Conservation (phyloP, 2,329 filamentous ascomycete genomes). For the Pseudopithomyces chartarum region DNA sequence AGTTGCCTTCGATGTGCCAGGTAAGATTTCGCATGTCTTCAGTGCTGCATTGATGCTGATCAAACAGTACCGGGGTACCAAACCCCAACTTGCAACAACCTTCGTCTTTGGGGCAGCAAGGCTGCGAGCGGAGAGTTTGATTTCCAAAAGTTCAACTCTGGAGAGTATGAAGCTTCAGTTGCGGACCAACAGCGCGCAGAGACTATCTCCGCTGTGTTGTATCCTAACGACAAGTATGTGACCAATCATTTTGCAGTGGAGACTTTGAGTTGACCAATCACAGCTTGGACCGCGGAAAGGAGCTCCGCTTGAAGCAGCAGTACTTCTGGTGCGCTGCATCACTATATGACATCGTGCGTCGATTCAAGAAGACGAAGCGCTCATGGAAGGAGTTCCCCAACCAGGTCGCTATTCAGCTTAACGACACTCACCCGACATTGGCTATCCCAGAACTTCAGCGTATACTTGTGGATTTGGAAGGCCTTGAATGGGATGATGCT, state of each 20-base stretch:
- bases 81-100: constrained; percentile 91
- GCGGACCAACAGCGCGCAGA: constrained; percentile 99
- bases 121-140: constrained; percentile 97
- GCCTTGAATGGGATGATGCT: constrained; percentile 89
- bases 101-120: constrained; percentile 97
- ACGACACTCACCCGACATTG: constrained; percentile 95
- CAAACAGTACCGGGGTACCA: constrained; percentile 82
- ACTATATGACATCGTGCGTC: constrained; percentile 91
- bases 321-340: constrained; percentile 99
- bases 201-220: constrained; percentile 95
- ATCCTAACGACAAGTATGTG: constrained; percentile 84
- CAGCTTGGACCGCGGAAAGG: constrained; percentile 86
- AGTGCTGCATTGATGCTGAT: constrained; percentile 14
- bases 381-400: constrained; percentile 91
- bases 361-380: constrained; percentile 96
- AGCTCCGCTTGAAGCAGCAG: constrained; percentile 96
- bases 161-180: constrained; percentile 96
- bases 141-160: constrained; percentile 99
- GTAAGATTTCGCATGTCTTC: constrained; percentile 21
- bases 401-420: constrained; percentile 95
- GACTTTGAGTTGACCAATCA: constrained; percentile 10
- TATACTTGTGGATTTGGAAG: constrained; percentile 87
- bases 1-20: constrained; percentile 84
- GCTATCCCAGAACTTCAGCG: constrained; percentile 95
- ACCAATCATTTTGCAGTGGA: neutral